phyloP scores from a whole-genome alignment of 75 land plant species.

The Gnetum montanum region DNA sequence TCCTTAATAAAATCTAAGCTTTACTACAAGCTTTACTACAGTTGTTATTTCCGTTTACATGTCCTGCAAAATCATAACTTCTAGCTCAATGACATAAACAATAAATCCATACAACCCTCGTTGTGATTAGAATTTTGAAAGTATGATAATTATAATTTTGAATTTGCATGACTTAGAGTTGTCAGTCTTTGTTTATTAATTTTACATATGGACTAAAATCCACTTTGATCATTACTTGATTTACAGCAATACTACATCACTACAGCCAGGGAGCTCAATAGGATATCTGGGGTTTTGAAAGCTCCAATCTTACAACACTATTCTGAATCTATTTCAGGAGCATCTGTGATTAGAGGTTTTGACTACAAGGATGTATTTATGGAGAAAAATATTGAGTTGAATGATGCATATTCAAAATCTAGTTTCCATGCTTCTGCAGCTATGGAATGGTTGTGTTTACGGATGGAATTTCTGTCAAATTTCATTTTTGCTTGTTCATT shows the following conservation, averaged over 20 bases:
- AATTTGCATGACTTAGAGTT: not conserved
- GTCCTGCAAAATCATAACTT: too few species aligned
- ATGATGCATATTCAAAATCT: slow-evolving; percentile 29
- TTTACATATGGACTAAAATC: too few species aligned
- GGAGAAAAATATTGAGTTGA: slow-evolving; percentile 19
- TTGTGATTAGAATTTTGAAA: not conserved
- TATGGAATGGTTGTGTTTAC: slow-evolving; percentile 49
- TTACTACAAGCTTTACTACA: not conserved
- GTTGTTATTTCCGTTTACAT: too few species aligned
- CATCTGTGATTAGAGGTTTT: slow-evolving; percentile 40
- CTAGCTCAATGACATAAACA: too few species aligned
- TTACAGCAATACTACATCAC: slow-evolving; percentile 49
- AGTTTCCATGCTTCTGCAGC: slow-evolving; percentile 27
- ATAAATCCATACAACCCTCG: too few species aligned
- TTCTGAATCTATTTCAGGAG: slow-evolving; percentile 47
- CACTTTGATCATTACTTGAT: not conserved
- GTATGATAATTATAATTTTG: too few species aligned
- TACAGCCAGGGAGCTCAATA: slow-evolving; percentile 40
- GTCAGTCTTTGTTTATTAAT: not conserved
- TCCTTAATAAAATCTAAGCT: not conserved
- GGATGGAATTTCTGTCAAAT: slow-evolving; percentile 44
- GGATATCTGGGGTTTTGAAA: slow-evolving; percentile 32
- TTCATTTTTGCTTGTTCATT: slow-evolving; percentile 35
- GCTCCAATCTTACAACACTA: slow-evolving; percentile 54
- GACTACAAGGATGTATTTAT: slow-evolving; percentile 40